Percentiles rank a stretch among this genome's conserved stretches.
Conservation (phyloP, 208 protist genomes). For the Endotrypanum monterogeii region DNA sequence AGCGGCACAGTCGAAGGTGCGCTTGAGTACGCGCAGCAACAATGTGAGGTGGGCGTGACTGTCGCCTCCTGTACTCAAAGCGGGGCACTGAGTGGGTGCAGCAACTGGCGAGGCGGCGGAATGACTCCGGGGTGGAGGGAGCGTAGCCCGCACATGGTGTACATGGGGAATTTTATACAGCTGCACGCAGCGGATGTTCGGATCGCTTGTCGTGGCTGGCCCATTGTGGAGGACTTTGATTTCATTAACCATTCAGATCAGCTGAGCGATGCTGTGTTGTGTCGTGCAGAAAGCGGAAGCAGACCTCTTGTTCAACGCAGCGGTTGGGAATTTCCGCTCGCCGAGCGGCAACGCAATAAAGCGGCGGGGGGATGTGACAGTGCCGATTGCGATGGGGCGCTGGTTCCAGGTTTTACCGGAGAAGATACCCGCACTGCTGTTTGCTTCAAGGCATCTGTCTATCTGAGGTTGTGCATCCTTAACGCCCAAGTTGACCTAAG, state of each 20-base stretch:
- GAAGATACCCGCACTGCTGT: conserved; percentile 31
- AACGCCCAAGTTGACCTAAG: conserved; percentile 36
- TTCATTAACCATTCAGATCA: conserved; percentile 31
- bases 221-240: conserved; percentile 49
- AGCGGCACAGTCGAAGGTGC: conserved; percentile 32
- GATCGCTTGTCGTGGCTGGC: conserved; percentile 51
- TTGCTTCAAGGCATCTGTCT: conserved; percentile 28
- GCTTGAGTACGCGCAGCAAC: conserved; percentile 50
- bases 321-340: conserved; percentile 6
- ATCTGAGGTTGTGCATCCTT: conserved; percentile 35
- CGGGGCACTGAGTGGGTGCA: background rate
- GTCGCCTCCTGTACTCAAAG: conserved; percentile 30
- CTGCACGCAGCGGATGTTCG: conserved; percentile 50
- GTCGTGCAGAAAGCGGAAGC: background rate
- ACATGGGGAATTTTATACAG: conserved; percentile 43
- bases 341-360: conserved; percentile 7
- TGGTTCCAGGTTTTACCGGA: background rate
- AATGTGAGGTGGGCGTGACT: conserved; percentile 38
- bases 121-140: conserved; percentile 25
- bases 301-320: conserved; percentile 2
- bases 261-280: conserved; percentile 10
- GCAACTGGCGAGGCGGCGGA: background rate
- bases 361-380: background rate
- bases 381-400: background rate
- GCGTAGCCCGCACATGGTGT: conserved; percentile 38